Percentiles rank a stretch among this genome's conserved stretches.
phyloP scores from a whole-genome alignment of 1,284 basidiomycete genomes.

The Heterobasidion parviporum region DNA sequence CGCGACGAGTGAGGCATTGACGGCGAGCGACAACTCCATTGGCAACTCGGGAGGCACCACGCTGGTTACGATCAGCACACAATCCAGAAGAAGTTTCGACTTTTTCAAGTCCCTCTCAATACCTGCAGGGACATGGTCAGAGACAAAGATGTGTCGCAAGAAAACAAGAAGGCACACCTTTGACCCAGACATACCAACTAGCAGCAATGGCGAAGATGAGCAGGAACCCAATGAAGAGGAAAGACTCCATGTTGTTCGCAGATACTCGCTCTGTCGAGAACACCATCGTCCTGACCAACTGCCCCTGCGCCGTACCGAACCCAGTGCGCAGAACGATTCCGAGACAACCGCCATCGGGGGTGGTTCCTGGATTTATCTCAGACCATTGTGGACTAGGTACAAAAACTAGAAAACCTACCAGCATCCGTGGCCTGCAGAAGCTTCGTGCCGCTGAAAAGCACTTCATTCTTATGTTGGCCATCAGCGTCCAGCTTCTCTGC shows the following conservation, averaged over 20 bases:
- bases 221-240: slow-evolving; percentile 94
- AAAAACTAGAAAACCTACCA: background rate
- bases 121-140: slow-evolving; percentile 32
- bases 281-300: slow-evolving; percentile 95
- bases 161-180: slow-evolving; percentile 44
- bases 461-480: slow-evolving; percentile 77
- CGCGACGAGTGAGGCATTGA: slow-evolving; percentile 90
- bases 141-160: background rate
- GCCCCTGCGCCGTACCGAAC: slow-evolving; percentile 93
- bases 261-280: slow-evolving; percentile 93
- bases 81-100: slow-evolving; percentile 88
- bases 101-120: slow-evolving; percentile 88
- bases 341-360: slow-evolving; percentile 85
- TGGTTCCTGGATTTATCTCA: slow-evolving; percentile 35
- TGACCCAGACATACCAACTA: slow-evolving; percentile 93
- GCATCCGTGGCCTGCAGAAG: slow-evolving; percentile 67
- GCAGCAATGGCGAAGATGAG: slow-evolving; percentile 95
- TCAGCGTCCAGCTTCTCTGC: slow-evolving; percentile 78
- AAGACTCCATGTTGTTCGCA: slow-evolving; percentile 89
- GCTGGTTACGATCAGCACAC: slow-evolving; percentile 90
- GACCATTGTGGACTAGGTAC: background rate
- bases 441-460: slow-evolving; percentile 92
- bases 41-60: slow-evolving; percentile 94
- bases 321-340: slow-evolving; percentile 92
- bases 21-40: slow-evolving; percentile 92